Percentiles rank a stretch among this genome's conserved stretches.
These are phyloP conservation scores for Phytopythium oedochilum DNA, from an alignment of 352 stramenopile species.

Conservation along the genomic window DNA sequence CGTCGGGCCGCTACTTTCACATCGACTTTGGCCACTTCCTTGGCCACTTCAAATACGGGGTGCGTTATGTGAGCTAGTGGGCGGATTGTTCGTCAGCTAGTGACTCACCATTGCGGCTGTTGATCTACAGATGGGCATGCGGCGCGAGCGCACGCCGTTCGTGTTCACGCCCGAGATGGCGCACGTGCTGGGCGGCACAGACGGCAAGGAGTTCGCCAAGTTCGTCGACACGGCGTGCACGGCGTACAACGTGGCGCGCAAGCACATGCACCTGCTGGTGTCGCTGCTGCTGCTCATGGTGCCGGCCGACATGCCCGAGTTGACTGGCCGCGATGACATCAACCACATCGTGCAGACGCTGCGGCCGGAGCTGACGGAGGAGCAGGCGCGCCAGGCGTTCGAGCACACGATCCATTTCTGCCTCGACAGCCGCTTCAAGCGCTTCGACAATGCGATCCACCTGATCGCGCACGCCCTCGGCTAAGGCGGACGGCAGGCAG, in stretches of 20 bases:
- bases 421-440: constrained; percentile 82
- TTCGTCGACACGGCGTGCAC: constrained; percentile 71
- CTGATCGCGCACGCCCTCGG: constrained; percentile 51
- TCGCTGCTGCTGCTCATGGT: constrained; percentile 84
- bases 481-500: not conserved
- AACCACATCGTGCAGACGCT: constrained; percentile 82
- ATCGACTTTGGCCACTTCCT: constrained; percentile 89
- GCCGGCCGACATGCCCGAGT: constrained; percentile 81
- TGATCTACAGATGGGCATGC: constrained; percentile 58
- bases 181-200: constrained; percentile 73
- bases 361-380: constrained; percentile 61
- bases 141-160: constrained; percentile 80
- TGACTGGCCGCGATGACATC: constrained; percentile 78
- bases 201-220: constrained; percentile 65
- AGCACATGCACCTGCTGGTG: constrained; percentile 85
- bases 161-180: constrained; percentile 89
- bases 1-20: constrained; percentile 82
- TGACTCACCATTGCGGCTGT: not conserved
- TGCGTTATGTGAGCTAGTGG: too few relatives aligned
- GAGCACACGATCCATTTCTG: constrained; percentile 80
- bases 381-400: constrained; percentile 61
- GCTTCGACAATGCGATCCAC: constrained; percentile 87
- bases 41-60: constrained; percentile 86
- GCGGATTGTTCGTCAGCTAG: too few relatives aligned
- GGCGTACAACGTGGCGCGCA: constrained; percentile 74